phyloP scores from a whole-genome alignment of 2,329 filamentous ascomycete genomes.

The Byssochlamys sp. region DNA sequence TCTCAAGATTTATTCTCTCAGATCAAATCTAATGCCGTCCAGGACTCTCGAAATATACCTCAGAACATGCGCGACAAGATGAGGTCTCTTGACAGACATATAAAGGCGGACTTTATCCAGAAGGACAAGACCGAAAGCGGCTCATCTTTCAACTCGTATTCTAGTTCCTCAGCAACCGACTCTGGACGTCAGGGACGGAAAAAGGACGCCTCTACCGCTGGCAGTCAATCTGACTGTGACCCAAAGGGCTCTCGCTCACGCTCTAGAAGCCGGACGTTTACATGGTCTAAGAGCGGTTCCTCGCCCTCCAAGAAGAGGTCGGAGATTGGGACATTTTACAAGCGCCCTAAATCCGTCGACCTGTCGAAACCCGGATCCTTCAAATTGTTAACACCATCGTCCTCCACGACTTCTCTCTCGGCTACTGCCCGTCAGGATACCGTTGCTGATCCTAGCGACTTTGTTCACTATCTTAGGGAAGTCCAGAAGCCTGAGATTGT shows the following conservation, averaged over 20 bases:
- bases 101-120: constrained; percentile 91
- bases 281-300: constrained; percentile 58
- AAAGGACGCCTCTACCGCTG: constrained; percentile 20
- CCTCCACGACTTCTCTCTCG: constrained; percentile 44
- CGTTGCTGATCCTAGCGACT: constrained; percentile 67
- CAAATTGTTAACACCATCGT: constrained; percentile 45
- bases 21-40: constrained; percentile 20
- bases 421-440: constrained; percentile 62
- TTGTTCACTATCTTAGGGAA: constrained; percentile 74
- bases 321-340: constrained; percentile 55
- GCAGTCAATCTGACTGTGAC: constrained; percentile 32
- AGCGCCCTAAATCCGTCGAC: constrained; percentile 64
- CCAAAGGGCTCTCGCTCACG: constrained; percentile 37
- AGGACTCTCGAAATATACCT: constrained; percentile 85
- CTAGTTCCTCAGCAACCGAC: constrained; percentile 17
- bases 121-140: constrained; percentile 69
- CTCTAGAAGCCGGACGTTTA: constrained; percentile 68
- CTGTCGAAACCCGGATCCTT: constrained; percentile 55
- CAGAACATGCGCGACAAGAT: constrained; percentile 92
- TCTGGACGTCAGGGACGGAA: constrained; percentile 31
- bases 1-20: constrained; percentile 50
- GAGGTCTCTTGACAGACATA: constrained; percentile 74
- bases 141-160: constrained; percentile 35
- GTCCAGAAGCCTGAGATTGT: constrained; percentile 71
- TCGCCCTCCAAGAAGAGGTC: constrained; percentile 68